Conservation (phyloP, 2,329 filamentous ascomycete species). For the Pestalotiopsis sp. region DNA sequence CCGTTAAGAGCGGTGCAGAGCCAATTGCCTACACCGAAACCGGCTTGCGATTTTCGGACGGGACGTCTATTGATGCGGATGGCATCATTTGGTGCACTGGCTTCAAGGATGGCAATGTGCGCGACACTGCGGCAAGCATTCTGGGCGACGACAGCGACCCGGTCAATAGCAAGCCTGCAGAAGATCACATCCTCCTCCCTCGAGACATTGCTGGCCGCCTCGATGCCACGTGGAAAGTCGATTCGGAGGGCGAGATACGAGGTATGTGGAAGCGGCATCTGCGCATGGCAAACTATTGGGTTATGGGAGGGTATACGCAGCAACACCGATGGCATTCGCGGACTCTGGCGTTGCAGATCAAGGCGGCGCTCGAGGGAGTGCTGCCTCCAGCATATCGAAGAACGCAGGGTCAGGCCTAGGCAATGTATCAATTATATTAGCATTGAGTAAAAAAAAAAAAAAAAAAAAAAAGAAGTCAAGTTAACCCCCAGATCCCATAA, state of each 20-base stretch:
- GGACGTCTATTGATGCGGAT: slow-evolving; percentile 31
- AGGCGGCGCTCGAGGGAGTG: slow-evolving; percentile 34
- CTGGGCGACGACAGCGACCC: neutral
- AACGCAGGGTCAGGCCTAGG: neutral
- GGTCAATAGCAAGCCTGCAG: neutral
- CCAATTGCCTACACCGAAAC: slow-evolving; percentile 30
- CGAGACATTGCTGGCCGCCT: slow-evolving; percentile 31
- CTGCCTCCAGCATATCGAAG: slow-evolving; percentile 36
- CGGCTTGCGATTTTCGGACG: slow-evolving; percentile 34
- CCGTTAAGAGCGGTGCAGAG: slow-evolving; percentile 30
- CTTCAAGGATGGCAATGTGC: slow-evolving; percentile 28
- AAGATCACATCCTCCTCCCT: slow-evolving; percentile 23
- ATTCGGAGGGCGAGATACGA: slow-evolving; percentile 44
- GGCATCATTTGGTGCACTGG: slow-evolving; percentile 41
- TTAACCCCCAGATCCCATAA: neutral
- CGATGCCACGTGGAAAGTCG: slow-evolving; percentile 44
- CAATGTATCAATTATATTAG: neutral
- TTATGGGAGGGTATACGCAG: slow-evolving; percentile 35
- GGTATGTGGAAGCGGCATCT: slow-evolving; percentile 42
- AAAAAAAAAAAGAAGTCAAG: neutral
- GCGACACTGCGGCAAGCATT: slow-evolving; percentile 4
- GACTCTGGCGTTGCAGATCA: slow-evolving; percentile 47
- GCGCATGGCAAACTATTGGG: slow-evolving; percentile 37
- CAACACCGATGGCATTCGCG: slow-evolving; percentile 38
- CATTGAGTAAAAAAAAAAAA: neutral